phyloP scores from a whole-genome alignment of 805 yeast species.

The Saturnispora saitoi region DNA sequence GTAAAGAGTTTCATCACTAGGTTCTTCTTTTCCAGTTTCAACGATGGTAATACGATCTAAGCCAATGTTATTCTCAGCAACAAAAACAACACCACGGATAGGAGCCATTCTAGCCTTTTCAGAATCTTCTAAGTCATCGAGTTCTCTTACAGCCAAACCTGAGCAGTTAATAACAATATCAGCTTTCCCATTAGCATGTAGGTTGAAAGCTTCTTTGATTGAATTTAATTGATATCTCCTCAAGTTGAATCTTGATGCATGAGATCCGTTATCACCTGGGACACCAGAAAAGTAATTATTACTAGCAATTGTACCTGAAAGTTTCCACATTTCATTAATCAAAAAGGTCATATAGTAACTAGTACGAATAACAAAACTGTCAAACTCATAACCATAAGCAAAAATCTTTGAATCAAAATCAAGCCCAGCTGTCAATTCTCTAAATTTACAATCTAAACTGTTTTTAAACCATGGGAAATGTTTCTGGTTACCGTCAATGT shows the following conservation, averaged over 20 bases:
- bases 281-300: conserved; percentile 8
- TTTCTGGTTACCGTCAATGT: conserved; percentile 12
- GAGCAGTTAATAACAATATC: conserved; percentile 49
- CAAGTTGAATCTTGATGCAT: conserved; percentile 39
- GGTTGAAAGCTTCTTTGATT: conserved; percentile 41
- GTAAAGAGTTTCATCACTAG: conserved; percentile 41
- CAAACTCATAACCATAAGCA: conserved; percentile 38
- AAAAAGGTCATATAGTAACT: conserved; percentile 24
- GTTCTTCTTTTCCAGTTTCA: conserved; percentile 42
- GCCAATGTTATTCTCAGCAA: conserved; percentile 79
- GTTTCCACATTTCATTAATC: conserved; percentile 26
- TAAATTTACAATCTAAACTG: conserved; percentile 33
- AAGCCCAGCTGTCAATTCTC: conserved; percentile 21
- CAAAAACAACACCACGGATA: conserved; percentile 41
- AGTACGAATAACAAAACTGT: conserved; percentile 26
- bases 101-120: conserved; percentile 34
- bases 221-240: conserved; percentile 33
- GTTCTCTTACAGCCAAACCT: conserved; percentile 85
- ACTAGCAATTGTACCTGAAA: conserved; percentile 11
- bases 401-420: conserved; percentile 31
- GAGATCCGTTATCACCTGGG: conserved; percentile 7
- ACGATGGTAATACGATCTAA: conserved; percentile 94
- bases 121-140: conserved; percentile 50
- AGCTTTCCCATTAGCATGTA: conserved; percentile 36
- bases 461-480: conserved; percentile 43